Percentiles rank a stretch among this genome's conserved stretches.
Conservation (phyloP, 2,329 filamentous ascomycete genomes). For the Hymenoscyphus linearis region DNA sequence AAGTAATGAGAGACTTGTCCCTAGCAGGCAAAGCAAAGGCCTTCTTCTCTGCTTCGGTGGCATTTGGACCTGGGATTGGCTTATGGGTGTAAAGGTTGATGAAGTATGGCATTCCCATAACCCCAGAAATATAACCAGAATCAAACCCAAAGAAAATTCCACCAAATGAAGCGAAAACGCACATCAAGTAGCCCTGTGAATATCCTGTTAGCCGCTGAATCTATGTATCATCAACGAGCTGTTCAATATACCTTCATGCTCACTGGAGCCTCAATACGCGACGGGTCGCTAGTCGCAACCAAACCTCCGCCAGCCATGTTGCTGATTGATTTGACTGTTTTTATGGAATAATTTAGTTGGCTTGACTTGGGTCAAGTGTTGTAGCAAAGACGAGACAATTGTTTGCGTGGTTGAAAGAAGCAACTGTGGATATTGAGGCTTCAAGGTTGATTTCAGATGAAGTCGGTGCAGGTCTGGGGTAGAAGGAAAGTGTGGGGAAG, state of each 20-base stretch:
- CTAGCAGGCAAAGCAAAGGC: slow-evolving; percentile 38
- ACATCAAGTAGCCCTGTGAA: slow-evolving; percentile 55
- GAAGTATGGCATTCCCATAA: slow-evolving; percentile 42
- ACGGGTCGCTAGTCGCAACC: slow-evolving; percentile 54
- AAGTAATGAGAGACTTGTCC: slow-evolving; percentile 32
- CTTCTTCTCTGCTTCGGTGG: slow-evolving; percentile 10
- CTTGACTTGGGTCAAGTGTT: background rate
- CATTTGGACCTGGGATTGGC: slow-evolving; percentile 16
- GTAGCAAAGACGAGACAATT: background rate
- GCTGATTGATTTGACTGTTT: background rate
- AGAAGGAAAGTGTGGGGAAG: background rate
- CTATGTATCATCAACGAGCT: background rate
- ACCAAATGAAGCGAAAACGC: slow-evolving; percentile 65
- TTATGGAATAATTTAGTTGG: background rate
- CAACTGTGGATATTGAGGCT: background rate
- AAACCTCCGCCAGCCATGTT: slow-evolving; percentile 1
- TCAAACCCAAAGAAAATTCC: slow-evolving; percentile 60
- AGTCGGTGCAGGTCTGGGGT: background rate
- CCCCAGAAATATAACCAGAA: slow-evolving; percentile 67
- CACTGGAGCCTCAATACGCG: slow-evolving; percentile 61
- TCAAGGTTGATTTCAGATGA: background rate
- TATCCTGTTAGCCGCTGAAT: background rate
- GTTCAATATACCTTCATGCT: slow-evolving; percentile 44
- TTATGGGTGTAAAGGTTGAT: slow-evolving; percentile 24
- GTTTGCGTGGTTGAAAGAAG: background rate